Evolutionary conservation across 495 filamentous ascomycete genomes (phyloP), one percentile per base, ranked within the genome.

Genomic region (Tuber calosporum): DNA sequence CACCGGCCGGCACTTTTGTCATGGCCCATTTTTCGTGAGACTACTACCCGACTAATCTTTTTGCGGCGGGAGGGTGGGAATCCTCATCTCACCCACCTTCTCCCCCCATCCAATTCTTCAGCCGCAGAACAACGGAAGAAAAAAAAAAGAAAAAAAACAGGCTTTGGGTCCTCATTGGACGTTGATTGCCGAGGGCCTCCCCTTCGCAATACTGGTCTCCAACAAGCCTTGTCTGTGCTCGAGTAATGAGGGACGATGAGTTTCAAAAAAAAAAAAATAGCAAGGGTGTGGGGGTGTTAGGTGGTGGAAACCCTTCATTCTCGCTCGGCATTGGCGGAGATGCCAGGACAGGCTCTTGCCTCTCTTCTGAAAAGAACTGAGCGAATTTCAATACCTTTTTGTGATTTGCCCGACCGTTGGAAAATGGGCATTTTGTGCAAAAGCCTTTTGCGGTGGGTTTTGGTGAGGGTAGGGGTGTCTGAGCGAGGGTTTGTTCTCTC

Each of bases 181-280:
- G 26, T 4, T 34, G 53, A 19, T 17, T 62, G 26, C 26, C 26
- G 53, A 62, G 26, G 17, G 26, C 15, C 53, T 3, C 53, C 53
- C 53, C 53, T 34, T 17, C 19, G 53, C 34, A 34, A 4, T 34
- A 34, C 39, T 9, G 8, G 39, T 40, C 8, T 34, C 11, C 30
- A 62, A 62, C 53, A 62, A 62, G 53, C 53, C 53, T 17, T 62
- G n/a, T n/a, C n/a, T n/a, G n/a, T n/a, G n/a, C n/a, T n/a, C n/a
- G 53, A 34, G 26, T 13, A 1, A 62, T 34, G 26, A 34, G 48
- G 26, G 19, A 34, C 1, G 53, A 34, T 34, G 26, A 11, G 2
- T 17, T 26, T 26, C 8, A 0, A 53, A 62, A 62, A 62, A 30
- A 34, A 30, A 15, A 62, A 30, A 34, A 30, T 13, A 34, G 13